A percentile compares a stretch with the other conserved stretches of the same genome.
Evolutionary conservation across 108 stramenopile genomes (phyloP).

Genomic region (Mediolabrus comicus): DNA sequence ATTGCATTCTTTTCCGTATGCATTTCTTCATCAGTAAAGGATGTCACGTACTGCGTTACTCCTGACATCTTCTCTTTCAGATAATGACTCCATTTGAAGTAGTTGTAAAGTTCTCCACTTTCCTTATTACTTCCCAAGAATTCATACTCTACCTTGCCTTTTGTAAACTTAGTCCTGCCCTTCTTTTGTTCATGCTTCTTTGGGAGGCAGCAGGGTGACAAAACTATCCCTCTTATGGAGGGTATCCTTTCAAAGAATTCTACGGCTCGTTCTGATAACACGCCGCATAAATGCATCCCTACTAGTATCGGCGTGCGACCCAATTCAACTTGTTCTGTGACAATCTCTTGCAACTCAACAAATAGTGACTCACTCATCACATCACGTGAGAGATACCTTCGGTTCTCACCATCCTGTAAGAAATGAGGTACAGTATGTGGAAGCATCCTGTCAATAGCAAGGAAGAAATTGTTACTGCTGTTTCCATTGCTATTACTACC

Average conservation of each 20-base stretch:
- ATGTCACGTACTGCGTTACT: neutral
- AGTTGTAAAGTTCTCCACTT: constrained; percentile 3
- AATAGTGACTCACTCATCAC: constrained; percentile 16
- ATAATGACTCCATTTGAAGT: constrained; percentile 19
- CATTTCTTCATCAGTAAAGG: constrained; percentile 22
- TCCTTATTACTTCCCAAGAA: constrained; percentile 1
- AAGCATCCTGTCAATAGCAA: constrained; percentile 24
- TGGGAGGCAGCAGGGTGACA: constrained; percentile 40
- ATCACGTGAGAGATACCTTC: constrained; percentile 26
- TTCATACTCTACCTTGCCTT: neutral
- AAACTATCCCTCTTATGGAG: constrained; percentile 19
- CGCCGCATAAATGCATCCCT: constrained; percentile 36
- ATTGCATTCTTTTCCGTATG: constrained; percentile 30
- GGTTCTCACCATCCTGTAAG: constrained; percentile 2
- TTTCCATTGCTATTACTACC: neutral
- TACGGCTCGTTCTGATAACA: constrained; percentile 26
- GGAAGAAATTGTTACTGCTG: constrained; percentile 17
- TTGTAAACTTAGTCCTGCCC: neutral
- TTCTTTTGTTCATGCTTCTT: constrained; percentile 16
- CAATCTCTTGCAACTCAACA: constrained; percentile 10
- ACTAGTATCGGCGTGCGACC: constrained; percentile 23
- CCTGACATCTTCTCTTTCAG: constrained; percentile 14
- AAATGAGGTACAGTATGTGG: constrained; percentile 27
- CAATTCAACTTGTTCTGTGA: constrained; percentile 5
- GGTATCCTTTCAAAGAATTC: constrained; percentile 29